A percentile compares a stretch with the other conserved stretches of the same genome.
These are phyloP conservation scores for Paramyrothecium roridum DNA, from an alignment of 2,329 filamentous ascomycete genomes.

Conservation along the genomic window DNA sequence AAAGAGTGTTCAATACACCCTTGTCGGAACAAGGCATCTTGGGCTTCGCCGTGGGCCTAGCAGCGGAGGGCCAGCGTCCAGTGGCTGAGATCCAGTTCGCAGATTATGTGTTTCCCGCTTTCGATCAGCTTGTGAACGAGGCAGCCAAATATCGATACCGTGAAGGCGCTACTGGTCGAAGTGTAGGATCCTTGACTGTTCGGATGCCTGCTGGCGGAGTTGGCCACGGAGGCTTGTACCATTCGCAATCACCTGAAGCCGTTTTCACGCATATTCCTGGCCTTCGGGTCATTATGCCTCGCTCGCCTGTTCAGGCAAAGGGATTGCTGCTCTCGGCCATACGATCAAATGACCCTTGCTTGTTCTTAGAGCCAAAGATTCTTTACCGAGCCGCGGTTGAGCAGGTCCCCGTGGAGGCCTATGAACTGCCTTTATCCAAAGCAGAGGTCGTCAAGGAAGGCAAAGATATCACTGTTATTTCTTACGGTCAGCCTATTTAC, in stretches of 20 bases:
- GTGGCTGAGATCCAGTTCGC: conserved; percentile 96
- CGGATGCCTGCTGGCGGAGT: conserved; percentile 90
- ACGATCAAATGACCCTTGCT: conserved; percentile 77
- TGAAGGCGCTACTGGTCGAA: conserved; percentile 54
- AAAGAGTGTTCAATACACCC: conserved; percentile 95
- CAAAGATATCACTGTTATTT: conserved; percentile 77
- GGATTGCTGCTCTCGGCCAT: conserved; percentile 77
- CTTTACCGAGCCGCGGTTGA: conserved; percentile 89
- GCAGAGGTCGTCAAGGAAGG: conserved; percentile 82
- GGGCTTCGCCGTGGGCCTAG: conserved; percentile 87
- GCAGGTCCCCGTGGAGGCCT: conserved; percentile 78
- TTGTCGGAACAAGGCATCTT: conserved; percentile 91
- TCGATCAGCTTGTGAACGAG: conserved; percentile 93
- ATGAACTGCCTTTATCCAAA: conserved; percentile 80
- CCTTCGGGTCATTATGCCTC: conserved; percentile 78
- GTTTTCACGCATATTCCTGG: conserved; percentile 88
- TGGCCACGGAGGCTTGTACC: conserved; percentile 83
- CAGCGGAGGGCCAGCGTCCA: conserved; percentile 87
- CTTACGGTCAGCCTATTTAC: conserved; percentile 88
- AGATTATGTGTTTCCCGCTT: conserved; percentile 90
- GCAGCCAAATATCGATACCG: conserved; percentile 85
- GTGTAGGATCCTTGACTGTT: conserved; percentile 77
- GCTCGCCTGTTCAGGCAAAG: conserved; percentile 85
- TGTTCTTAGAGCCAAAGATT: conserved; percentile 94
- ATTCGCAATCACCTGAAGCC: conserved; percentile 85